Percentiles rank a stretch among this genome's conserved stretches.
Evolutionary conservation across 2,329 filamentous ascomycete species (phyloP).

Genomic region (Aspergillus transmontanensis): DNA sequence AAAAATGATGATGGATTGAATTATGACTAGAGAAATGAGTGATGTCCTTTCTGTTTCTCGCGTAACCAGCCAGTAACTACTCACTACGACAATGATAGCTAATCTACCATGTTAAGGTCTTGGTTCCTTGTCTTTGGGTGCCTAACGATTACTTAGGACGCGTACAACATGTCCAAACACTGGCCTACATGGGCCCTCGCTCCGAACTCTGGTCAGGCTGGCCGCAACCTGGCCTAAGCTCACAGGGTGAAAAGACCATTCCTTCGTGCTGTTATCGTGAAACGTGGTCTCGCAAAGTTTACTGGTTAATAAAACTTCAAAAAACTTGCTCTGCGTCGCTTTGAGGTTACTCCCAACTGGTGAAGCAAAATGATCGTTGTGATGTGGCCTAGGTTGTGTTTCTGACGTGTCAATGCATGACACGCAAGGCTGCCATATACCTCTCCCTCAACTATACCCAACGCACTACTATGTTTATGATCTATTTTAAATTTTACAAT

Average conservation of each 20-base stretch:
- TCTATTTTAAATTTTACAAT: not conserved
- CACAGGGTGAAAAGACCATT: not conserved
- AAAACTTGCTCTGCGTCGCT: not conserved
- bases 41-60: not conserved
- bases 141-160: not conserved
- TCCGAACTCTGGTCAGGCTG: not conserved
- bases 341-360: not conserved
- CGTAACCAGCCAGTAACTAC: not conserved
- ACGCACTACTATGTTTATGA: not conserved
- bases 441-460: not conserved
- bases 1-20: not conserved
- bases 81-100: not conserved
- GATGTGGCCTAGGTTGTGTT: not conserved
- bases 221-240: not conserved
- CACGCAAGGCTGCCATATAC: constrained; percentile 1
- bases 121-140: not conserved
- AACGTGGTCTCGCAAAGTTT: not conserved
- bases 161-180: not conserved
- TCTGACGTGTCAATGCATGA: constrained; percentile 1
- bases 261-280: not conserved
- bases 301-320: not conserved
- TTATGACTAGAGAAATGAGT: not conserved
- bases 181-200: not conserved
- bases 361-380: not conserved
- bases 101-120: not conserved